A percentile compares a stretch with the other conserved stretches of the same genome.
Conservation (phyloP, 225 moss, liverwort and hornwort species). For the Sphagnum tenellum region DNA sequence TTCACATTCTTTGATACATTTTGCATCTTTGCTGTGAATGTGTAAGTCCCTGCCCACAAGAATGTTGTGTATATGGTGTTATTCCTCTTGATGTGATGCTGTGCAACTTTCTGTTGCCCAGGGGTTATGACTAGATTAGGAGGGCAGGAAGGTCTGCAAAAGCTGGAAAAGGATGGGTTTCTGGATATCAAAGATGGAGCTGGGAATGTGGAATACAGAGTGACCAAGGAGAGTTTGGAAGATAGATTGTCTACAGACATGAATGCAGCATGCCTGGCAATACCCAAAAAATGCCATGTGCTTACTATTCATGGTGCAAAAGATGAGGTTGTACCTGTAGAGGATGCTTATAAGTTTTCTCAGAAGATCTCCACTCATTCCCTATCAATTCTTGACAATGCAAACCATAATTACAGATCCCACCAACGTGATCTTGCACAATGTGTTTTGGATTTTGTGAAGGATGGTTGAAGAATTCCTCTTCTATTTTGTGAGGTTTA, state of each 20-base stretch:
- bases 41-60: background rate
- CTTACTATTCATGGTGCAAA: conserved; percentile 41
- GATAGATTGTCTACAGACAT: conserved; percentile 80
- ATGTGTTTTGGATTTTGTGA: conserved; percentile 36
- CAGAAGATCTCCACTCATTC: conserved; percentile 44
- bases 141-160: conserved; percentile 62
- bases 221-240: conserved; percentile 59
- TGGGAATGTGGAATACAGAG: conserved; percentile 59
- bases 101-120: conserved; percentile 3
- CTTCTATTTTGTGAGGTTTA: no score
- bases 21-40: no score
- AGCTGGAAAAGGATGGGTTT: conserved; percentile 68
- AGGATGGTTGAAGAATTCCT: conserved; percentile 9
- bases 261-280: conserved; percentile 53
- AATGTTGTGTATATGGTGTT: background rate
- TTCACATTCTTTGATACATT: no score
- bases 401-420: conserved; percentile 22
- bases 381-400: conserved; percentile 41
- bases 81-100: background rate
- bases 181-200: conserved; percentile 59
- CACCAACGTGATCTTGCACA: conserved; percentile 29
- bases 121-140: conserved; percentile 45
- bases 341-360: conserved; percentile 56
- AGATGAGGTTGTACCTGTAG: conserved; percentile 43
- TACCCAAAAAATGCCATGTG: conserved; percentile 58